Evolutionary conservation across 2,329 filamentous ascomycete genomes (phyloP).

Genomic region (Neophaeococcomyces mojaviensis): DNA sequence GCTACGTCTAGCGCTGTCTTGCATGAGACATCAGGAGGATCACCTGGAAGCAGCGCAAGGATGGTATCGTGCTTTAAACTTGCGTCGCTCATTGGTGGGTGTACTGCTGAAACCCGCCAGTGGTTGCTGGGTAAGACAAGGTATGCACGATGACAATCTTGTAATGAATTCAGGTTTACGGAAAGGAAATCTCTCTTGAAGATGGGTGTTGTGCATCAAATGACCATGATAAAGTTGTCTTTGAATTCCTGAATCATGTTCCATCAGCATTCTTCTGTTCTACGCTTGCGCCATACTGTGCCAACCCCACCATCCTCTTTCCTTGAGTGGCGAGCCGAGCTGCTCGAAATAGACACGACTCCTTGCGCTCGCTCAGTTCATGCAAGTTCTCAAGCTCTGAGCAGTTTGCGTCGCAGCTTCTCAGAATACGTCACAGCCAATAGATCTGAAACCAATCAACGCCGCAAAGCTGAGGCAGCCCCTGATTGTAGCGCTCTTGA

Average conservation of each 20-base stretch:
- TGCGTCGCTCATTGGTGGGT: slow-evolving; percentile 6
- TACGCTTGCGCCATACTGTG: no score
- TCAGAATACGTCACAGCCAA: background rate
- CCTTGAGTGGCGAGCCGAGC: no score
- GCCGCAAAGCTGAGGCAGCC: background rate
- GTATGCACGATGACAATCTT: slow-evolving; percentile 6
- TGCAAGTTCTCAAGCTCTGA: background rate
- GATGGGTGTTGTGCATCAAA: no score
- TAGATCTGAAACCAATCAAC: slow-evolving; percentile 1
- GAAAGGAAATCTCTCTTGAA: no score
- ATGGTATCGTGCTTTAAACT: background rate
- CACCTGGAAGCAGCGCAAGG: slow-evolving; percentile 3
- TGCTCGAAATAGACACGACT: no score
- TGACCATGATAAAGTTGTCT: no score
- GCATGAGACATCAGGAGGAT: slow-evolving; percentile 3
- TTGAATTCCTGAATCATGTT: no score
- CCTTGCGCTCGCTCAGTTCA: background rate
- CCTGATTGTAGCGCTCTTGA: background rate
- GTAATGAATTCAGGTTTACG: background rate
- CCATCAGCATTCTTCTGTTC: no score
- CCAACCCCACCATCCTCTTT: no score
- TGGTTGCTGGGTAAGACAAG: slow-evolving; percentile 1
- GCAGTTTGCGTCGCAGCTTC: background rate
- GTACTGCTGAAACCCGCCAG: slow-evolving; percentile 2
- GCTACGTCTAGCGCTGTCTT: slow-evolving; percentile 16